phyloP scores from a whole-genome alignment of 2,329 filamentous ascomycete genomes.

The Clonostachys chloroleuca region DNA sequence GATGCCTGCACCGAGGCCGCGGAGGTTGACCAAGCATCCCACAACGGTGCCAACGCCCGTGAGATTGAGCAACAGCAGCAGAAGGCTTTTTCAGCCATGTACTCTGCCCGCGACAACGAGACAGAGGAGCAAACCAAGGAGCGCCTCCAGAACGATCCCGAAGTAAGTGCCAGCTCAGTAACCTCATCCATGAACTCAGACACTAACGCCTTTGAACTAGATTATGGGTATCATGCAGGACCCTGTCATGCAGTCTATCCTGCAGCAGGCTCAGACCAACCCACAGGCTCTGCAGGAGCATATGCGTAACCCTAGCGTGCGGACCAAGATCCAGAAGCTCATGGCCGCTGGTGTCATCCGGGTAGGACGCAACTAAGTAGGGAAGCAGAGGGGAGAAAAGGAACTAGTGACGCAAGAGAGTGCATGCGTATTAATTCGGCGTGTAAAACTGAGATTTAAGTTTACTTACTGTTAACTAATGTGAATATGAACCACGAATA shows the following conservation, averaged over 20 bases:
- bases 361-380: slow-evolving; percentile 43
- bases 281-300: slow-evolving; percentile 92
- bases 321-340: slow-evolving; percentile 89
- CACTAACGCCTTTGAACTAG: slow-evolving; percentile 28
- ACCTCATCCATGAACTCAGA: background rate
- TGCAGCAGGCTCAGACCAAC: slow-evolving; percentile 93
- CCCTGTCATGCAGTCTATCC: slow-evolving; percentile 94
- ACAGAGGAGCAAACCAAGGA: slow-evolving; percentile 94
- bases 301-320: slow-evolving; percentile 87
- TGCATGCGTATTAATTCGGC: background rate
- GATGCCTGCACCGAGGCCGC: slow-evolving; percentile 83
- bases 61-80: slow-evolving; percentile 94
- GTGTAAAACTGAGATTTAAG: background rate
- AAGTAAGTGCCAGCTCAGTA: slow-evolving; percentile 51
- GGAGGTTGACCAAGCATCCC: slow-evolving; percentile 66
- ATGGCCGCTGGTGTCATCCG: slow-evolving; percentile 90
- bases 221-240: slow-evolving; percentile 92
- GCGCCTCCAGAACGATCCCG: slow-evolving; percentile 83
- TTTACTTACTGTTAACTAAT: background rate
- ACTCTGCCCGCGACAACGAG: slow-evolving; percentile 86
- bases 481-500: no score
- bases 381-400: background rate
- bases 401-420: background rate
- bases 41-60: slow-evolving; percentile 71
- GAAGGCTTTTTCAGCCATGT: slow-evolving; percentile 89